Base-by-base conservation (phyloP, 2,329 filamentous ascomycete genomes). In the Fonsecaea multimorphosa region DNA sequence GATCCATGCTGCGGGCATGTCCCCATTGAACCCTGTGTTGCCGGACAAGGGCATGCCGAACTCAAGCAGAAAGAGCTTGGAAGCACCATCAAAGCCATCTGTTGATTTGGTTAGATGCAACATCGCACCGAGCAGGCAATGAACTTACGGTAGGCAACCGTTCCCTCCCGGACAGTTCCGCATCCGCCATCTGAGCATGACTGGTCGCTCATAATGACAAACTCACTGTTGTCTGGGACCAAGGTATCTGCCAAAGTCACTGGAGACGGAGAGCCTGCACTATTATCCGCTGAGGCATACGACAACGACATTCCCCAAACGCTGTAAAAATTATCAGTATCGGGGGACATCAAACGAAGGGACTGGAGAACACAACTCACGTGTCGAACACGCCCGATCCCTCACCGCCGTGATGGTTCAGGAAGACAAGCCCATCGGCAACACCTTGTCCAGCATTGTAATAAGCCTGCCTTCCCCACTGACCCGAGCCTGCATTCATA, bases 1-100 rank as follows among this genome's bases (percentile, higher is more conserved):
- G 57, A 89, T 80, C 91, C 91, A 93, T 76, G 89, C 84, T 49
- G 90, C 88, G 8, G 91, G 90, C 84, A 90, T 90, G 77, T 93
- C 87, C 49, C 76, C 80, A 73, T 87, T 85, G 72, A 81, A 81
- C n/a, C 71, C 72, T 1, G 75, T 78, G 59, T 80, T 75, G 67
- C 84, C 84, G 64, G 85, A 85, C 55, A 83, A 74, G 8, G 90
- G 90, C 91, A 93, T 93, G 62, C 82, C 81, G 76, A 93, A 91
- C 72, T 91, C 85, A 72, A 91, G 84, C 68, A 93, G 82, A 80
- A 93, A 92, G 61, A 89, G 82, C 80, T 92, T 92, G 72, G 87
- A 85, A 32, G 84, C 81, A 57, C 90, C 90, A 44, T 79, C 84
- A 78, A 91, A 93, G 66, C 90, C 91, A 78, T 91, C 64, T 66